Conservation (phyloP, 2,329 filamentous ascomycete genomes). For the Ophiostoma triangulosporum region DNA sequence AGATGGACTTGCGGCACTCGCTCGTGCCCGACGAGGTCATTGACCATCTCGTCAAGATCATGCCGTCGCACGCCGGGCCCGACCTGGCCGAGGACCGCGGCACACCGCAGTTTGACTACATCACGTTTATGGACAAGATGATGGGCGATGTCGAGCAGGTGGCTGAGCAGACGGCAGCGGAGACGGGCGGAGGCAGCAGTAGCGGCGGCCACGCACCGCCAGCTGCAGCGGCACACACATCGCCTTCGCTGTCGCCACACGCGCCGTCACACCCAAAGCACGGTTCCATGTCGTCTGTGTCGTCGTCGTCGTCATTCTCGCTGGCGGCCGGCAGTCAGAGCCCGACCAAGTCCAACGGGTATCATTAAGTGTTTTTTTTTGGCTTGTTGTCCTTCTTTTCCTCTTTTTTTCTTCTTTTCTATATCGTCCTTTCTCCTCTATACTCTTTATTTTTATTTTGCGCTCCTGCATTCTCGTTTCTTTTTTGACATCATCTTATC, state of each 20-base stretch:
- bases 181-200: conserved; percentile 9
- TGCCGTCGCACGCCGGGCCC: conserved; percentile 72
- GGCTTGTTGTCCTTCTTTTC: neutral
- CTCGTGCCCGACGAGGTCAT: conserved; percentile 96
- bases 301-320: conserved; percentile 6
- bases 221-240: neutral
- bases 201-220: conserved; percentile 1
- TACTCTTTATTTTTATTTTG: no score
- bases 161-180: neutral
- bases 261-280: conserved; percentile 3
- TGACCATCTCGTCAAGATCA: conserved; percentile 75
- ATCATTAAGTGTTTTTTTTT: neutral
- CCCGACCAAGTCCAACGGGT: conserved; percentile 6
- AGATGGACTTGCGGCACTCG: conserved; percentile 89
- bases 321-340: conserved; percentile 4
- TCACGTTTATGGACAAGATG: conserved; percentile 89
- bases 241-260: neutral
- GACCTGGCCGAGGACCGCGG: conserved; percentile 76
- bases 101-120: conserved; percentile 85
- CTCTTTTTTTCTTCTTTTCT: neutral
- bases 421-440: no score
- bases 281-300: conserved; percentile 5
- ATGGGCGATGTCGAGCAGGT: conserved; percentile 27
- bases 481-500: neutral
- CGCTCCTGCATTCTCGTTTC: neutral